Conservation (phyloP, 2,329 filamentous ascomycete species). For the Colletotrichum spinosum region DNA sequence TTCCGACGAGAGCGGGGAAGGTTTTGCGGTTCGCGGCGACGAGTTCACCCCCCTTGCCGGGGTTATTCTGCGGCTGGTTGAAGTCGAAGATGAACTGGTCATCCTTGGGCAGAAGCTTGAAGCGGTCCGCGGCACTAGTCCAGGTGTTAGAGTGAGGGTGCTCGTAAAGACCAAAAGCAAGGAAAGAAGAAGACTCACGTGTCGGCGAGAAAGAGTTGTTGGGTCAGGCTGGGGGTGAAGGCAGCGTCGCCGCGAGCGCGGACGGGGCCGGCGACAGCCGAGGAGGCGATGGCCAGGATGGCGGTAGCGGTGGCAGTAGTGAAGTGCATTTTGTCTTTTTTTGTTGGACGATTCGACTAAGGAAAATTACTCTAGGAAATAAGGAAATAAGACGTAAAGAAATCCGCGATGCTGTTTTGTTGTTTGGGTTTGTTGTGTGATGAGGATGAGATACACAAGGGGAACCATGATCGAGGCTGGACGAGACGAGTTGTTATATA, state of each 20-base stretch:
- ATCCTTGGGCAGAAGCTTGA: conserved; percentile 55
- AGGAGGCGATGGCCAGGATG: conserved; percentile 53
- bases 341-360: conserved; percentile 11
- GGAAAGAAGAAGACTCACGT: conserved; percentile 43
- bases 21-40: conserved; percentile 65
- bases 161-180: not conserved
- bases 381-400: conserved; percentile 7
- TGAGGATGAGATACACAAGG: conserved; percentile 18
- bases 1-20: conserved; percentile 67
- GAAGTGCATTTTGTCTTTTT: conserved; percentile 46
- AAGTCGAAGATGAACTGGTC: conserved; percentile 63
- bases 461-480: conserved; percentile 1
- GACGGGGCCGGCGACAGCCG: conserved; percentile 43
- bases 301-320: conserved; percentile 46
- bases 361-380: conserved; percentile 9
- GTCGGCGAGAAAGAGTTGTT: conserved; percentile 54
- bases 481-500: conserved; percentile 26
- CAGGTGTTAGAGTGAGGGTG: conserved; percentile 34
- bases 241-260: conserved; percentile 23
- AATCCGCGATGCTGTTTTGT: conserved; percentile 1
- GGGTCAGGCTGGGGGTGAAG: conserved; percentile 42
- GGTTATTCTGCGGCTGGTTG: conserved; percentile 46
- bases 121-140: conserved; percentile 54
- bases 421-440: not conserved
- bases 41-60: conserved; percentile 59